These are phyloP conservation scores for Anthoceros angustus DNA, from an alignment of 225 moss, liverwort and hornwort species.

Conservation along the genomic window DNA sequence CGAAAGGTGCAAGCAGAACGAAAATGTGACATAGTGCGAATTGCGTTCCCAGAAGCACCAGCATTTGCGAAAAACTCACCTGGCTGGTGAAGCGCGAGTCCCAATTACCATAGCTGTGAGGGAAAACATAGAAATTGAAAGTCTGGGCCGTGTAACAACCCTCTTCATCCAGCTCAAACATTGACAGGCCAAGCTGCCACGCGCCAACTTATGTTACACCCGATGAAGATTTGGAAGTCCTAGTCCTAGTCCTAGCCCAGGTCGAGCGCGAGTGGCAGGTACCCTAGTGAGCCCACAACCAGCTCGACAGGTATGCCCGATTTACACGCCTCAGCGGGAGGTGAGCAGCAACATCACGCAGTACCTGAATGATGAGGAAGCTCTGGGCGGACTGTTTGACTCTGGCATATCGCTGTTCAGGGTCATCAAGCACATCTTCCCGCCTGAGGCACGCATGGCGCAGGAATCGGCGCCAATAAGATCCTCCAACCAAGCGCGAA, in stretches of 20 bases:
- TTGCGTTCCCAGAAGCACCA: background rate
- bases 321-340: background rate
- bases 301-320: too few species aligned
- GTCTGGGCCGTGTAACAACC: conserved; percentile 31
- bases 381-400: conserved; percentile 31
- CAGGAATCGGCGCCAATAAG: background rate
- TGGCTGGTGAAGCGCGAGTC: conserved; percentile 50
- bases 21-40: background rate
- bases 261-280: background rate
- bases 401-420: conserved; percentile 34
- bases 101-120: conserved; percentile 22
- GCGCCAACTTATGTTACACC: background rate
- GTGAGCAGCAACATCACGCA: background rate
- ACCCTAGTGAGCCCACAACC: too few species aligned
- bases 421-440: conserved; percentile 40
- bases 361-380: conserved; percentile 48
- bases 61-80: conserved; percentile 12
- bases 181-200: conserved; percentile 39
- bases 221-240: background rate
- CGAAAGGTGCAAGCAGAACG: conserved; percentile 12
- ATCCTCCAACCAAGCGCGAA: background rate
- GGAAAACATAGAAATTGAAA: conserved; percentile 44
- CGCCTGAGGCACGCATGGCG: conserved; percentile 19
- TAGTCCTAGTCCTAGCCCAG: background rate
- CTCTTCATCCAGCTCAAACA: conserved; percentile 37